Conservation (phyloP, 208 protist genomes). For the Naegleria lovaniensis region DNA sequence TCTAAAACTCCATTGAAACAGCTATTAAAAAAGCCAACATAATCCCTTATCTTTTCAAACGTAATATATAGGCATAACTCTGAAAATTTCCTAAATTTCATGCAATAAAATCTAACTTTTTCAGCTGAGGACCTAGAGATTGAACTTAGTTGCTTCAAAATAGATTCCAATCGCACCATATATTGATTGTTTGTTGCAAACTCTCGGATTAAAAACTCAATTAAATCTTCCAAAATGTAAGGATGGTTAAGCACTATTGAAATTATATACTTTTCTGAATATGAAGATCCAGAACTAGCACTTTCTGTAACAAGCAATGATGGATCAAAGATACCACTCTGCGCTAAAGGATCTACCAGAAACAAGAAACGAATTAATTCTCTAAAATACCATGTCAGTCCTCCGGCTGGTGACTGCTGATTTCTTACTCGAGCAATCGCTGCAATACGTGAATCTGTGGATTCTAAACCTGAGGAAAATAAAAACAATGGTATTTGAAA, state of each 20-base stretch:
- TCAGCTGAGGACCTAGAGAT: neutral
- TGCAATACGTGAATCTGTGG: neutral
- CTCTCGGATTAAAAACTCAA: neutral
- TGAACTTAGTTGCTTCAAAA: neutral
- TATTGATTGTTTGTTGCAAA: neutral
- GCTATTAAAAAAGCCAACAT: neutral
- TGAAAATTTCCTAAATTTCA: neutral
- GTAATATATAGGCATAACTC: neutral
- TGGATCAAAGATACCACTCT: neutral
- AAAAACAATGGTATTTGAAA: neutral
- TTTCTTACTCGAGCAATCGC: neutral
- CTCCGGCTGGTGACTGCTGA: neutral
- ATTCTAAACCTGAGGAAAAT: neutral
- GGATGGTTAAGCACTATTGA: neutral
- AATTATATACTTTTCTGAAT: neutral
- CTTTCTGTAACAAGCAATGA: neutral
- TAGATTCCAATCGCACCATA: neutral
- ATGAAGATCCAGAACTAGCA: no score
- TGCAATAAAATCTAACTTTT: neutral
- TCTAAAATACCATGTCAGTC: neutral
- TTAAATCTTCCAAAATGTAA: neutral
- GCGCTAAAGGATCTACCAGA: neutral
- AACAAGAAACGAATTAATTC: neutral
- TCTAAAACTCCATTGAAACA: neutral
- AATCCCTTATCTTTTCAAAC: neutral